Conservation (phyloP, 345 rosid species). For the Eucalyptus albens region DNA sequence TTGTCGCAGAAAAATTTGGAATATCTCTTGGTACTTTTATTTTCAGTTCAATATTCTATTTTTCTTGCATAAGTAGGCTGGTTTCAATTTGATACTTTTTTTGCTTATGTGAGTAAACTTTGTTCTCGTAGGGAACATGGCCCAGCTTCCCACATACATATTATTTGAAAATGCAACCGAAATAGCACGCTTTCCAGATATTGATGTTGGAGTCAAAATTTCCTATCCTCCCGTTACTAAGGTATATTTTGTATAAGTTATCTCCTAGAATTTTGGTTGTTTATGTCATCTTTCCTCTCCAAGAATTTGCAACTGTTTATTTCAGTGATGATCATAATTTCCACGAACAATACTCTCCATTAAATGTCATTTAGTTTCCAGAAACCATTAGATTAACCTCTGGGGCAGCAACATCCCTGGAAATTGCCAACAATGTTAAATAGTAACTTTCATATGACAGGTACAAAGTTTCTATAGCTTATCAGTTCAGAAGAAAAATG, state of each 20-base stretch:
- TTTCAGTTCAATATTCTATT: neutral
- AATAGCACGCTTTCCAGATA: slow-evolving; percentile 69
- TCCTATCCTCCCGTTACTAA: slow-evolving; percentile 48
- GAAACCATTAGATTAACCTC: neutral
- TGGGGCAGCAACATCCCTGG: neutral
- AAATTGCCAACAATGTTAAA: neutral
- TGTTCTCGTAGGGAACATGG: slow-evolving; percentile 40
- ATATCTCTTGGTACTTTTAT: slow-evolving; percentile 50
- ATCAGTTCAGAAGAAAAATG: neutral
- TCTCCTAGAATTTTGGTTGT: neutral
- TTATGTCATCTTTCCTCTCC: neutral
- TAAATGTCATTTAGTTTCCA: neutral
- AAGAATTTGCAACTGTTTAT: neutral
- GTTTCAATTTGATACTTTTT: neutral
- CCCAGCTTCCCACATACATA: slow-evolving; percentile 81
- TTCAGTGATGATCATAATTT: neutral
- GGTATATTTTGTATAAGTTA: slow-evolving; percentile 18
- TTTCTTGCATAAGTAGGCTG: neutral
- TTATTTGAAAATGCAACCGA: slow-evolving; percentile 72
- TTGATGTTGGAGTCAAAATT: slow-evolving; percentile 43
- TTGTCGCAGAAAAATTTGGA: slow-evolving; percentile 78
- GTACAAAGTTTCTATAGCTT: neutral
- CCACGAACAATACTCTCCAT: neutral
- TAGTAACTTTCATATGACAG: neutral
- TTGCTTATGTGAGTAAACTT: neutral